Base-by-base conservation (phyloP, 192 early-diverging fungal species). In the Geranomyces variabilis region DNA sequence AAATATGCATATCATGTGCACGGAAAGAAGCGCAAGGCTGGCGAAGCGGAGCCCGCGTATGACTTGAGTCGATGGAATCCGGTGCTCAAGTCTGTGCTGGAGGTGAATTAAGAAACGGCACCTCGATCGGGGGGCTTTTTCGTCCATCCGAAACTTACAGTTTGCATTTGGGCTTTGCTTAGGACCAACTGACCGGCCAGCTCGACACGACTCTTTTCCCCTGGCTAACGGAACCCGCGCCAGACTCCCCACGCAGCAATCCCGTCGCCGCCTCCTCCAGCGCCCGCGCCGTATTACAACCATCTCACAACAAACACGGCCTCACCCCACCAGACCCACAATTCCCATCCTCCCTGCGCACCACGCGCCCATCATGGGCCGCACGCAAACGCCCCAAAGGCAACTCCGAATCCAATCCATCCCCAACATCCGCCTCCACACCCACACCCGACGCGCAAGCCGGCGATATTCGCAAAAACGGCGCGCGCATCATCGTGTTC, bases 31-130 rank as follows among this genome's bases (percentile, higher is more conserved):
- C 79, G 75, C 69, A 67, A 71, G 58, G 86, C 78, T 41, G 78
- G 70, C 14, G 82, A 87, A 31, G 82, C 89, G n/a, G 84, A 88
- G 19, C 75, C 84, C 21, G 82, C 87, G 17, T 94, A 85, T 60
- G 93, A 93, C 51, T 71, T 94, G 55, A 89, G 86, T 31, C 84
- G 94, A 67, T 95, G 91, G 76, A 82, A 90, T 12, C 91, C 94
- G 1, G 83, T 89, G 46, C 62, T 92, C 1, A 94, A 93, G 70
- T 80, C 82, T 58, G 77, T 93, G 34, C 65, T 88, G 29, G 88
- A 92, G 78, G 90, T 77, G 75, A 21, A 85, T 5, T 28, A 21
- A 26, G 22, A 48, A 68, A 31, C 48, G 45, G 22, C 36, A 41
- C 36, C 36, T 10, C 5, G 65, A 4, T 28, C n/a, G 46, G 19